Percentiles rank a stretch among this genome's conserved stretches.
phyloP scores from a whole-genome alignment of 176 grass and related monocot genomes.

The Dactylis glomerata region DNA sequence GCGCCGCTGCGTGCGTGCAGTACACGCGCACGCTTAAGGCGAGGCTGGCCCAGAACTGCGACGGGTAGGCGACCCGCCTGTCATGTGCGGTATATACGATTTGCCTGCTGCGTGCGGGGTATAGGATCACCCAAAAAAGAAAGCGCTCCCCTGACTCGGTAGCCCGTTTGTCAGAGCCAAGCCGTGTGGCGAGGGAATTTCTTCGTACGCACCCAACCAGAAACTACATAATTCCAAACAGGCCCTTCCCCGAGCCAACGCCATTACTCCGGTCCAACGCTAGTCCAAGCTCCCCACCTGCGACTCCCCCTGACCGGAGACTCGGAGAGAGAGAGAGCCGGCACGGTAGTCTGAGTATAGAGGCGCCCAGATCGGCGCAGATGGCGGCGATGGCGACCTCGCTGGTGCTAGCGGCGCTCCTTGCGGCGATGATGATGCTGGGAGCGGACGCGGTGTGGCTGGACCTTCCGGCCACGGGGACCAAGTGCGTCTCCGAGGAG shows the following conservation, averaged over 20 bases:
- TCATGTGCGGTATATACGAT: too few species aligned
- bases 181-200: not conserved
- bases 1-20: too few species aligned
- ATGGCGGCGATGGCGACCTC: constrained; percentile 19
- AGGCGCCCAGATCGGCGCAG: constrained; percentile 30
- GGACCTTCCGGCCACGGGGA: constrained; percentile 65
- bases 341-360: not conserved
- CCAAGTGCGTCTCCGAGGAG: constrained; percentile 99
- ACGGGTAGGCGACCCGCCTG: too few species aligned
- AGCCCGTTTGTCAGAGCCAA: too few species aligned
- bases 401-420: not conserved
- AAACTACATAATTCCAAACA: not conserved
- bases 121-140: too few species aligned
- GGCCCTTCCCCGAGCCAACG: not conserved
- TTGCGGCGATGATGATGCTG: constrained; percentile 9
- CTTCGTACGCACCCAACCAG: not conserved
- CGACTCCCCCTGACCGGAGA: constrained; percentile 18
- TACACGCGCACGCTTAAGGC: too few species aligned
- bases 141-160: too few species aligned
- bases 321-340: not conserved
- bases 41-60: too few species aligned
- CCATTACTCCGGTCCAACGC: constrained; percentile 21
- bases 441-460: constrained; percentile 64
- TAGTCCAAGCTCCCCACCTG: constrained; percentile 34
- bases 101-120: too few species aligned